Evolutionary conservation across 306 rosid species (phyloP).

Genomic region (Quercus ilex): DNA sequence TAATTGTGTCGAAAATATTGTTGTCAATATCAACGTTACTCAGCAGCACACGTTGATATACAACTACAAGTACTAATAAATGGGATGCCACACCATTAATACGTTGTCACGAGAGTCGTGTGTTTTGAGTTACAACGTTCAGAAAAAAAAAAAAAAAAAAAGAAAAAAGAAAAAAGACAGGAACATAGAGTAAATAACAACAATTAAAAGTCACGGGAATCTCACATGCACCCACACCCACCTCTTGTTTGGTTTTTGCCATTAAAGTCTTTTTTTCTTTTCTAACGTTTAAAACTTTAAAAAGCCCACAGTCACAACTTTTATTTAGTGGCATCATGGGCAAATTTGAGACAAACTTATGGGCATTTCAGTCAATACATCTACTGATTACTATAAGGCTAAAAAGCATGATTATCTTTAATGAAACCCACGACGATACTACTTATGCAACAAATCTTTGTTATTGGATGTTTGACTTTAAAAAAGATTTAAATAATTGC

Average conservation of each 20-base stretch:
- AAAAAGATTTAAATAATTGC: background rate
- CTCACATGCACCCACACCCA: slow-evolving; percentile 28
- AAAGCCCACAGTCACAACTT: slow-evolving; percentile 13
- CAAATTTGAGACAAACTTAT: background rate
- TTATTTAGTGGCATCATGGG: slow-evolving; percentile 15
- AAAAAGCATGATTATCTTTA: background rate
- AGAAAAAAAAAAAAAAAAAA: slow-evolving; percentile 10
- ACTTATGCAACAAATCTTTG: background rate
- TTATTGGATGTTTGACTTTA: background rate
- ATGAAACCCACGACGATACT: background rate
- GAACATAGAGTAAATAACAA: background rate
- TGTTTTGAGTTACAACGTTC: slow-evolving; percentile 2
- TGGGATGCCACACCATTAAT: slow-evolving; percentile 33
- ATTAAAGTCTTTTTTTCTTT: background rate
- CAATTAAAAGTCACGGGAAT: slow-evolving; percentile 43
- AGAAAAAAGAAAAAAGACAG: no score
- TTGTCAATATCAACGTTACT: no score
- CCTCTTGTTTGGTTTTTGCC: slow-evolving; percentile 1
- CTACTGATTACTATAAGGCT: background rate
- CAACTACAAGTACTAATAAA: background rate
- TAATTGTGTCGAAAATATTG: no score
- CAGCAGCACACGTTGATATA: background rate
- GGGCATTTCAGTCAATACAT: background rate
- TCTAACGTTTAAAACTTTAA: background rate
- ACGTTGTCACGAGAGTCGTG: slow-evolving; percentile 45